Evolutionary conservation across 768 basidiomycete genomes (phyloP), one percentile per base, ranked within the genome.

Genomic region (Leucosporidium yakuticum): DNA sequence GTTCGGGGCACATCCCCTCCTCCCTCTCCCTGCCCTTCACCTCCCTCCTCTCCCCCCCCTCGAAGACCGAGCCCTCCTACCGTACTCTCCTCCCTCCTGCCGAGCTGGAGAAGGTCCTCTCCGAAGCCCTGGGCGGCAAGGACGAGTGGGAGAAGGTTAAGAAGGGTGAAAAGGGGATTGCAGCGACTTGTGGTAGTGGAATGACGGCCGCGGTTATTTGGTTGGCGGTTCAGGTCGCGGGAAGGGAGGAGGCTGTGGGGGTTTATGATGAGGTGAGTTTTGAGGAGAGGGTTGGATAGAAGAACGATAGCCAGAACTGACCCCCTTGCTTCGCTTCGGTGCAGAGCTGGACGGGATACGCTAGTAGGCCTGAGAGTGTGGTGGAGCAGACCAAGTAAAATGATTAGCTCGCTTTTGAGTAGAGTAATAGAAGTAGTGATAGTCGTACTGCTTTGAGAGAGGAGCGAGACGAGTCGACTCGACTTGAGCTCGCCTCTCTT

Each of bases 141-240:
- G 63, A 62, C 6, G 29, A 19, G 29, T 65, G 67, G 57, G 79
- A 84, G n/a, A 77, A 82, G 51, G 81, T 94, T 15, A 79, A 88
- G 55, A 77, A 81, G 17, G 89, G 89, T 23, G 79, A 85, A 68
- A 81, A 83, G 61, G 51, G 49, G 4, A 84, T 94, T 36, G 83
- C 87, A 8, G 85, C 88, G 19, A 88, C 83, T 67, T 99, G 95
- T 80, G 95, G 95, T 60, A 95, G 91, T 76, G 95, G 95, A 54
- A 97, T 99, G 95, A 96, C 94, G n/a, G 95, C 95, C 17, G 90
- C 85, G 4, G 82, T 97, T 20, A 82, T 97, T 9, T 97, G 96
- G 94, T 82, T 97, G 66, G 93, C 91, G n/a, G 81, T 96, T 69
- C 85, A 88, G 77, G 75, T 88, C 48, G 74, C 92, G 56, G 86